Base-by-base conservation (phyloP, 148 eudicot genomes). In the Chenopodium suecicum region DNA sequence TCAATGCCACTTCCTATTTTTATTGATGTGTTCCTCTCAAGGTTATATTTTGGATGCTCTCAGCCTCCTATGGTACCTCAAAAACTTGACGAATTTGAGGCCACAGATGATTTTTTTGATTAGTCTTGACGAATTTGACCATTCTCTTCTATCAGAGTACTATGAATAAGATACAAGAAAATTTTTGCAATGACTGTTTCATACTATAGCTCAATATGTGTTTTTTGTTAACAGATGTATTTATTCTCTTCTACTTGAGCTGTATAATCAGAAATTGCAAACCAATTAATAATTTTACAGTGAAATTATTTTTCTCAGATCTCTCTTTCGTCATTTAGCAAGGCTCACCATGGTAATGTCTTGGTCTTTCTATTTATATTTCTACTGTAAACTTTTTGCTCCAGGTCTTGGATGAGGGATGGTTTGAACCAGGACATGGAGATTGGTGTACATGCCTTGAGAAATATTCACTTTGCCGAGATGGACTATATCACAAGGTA, bases 381-480 rank as follows among this genome's bases (percentile, higher is more conserved):
- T 71, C 68, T 44, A 32, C 47, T 58, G n/a, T 37, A 41, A 8
- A 79, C 44, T 80, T 64, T 81, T 46, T 64, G 22, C 79, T 90
- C 50, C 88, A 93, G 97, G 98, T 93, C 19, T 86, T 86, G 66
- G 90, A 92, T 74, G 85, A 87, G 81, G 90, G 97, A 91, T 95
- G 98, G 98, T 95, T 89, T 81, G 91, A 92, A 88, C 97, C 95
- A 52, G 98, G 98, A 58, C 98, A 95, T 84, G 98, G 98, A 82
- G 97, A 95, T 90, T 95, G 97, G 98, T 86, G 87, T 81, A 95
- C 96, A 74, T 93, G 96, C 89, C 92, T 95, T 67, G 98, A 95
- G 84, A 93, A 87, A 84, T 95, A 95, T 86, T 89, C 85, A 62
- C 94, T 95, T 81, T 91, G 98, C 82, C 90, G 91, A 79, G 98